Conservation (phyloP, 2,329 filamentous ascomycete species). For the Pleurostoma richardsiae region DNA sequence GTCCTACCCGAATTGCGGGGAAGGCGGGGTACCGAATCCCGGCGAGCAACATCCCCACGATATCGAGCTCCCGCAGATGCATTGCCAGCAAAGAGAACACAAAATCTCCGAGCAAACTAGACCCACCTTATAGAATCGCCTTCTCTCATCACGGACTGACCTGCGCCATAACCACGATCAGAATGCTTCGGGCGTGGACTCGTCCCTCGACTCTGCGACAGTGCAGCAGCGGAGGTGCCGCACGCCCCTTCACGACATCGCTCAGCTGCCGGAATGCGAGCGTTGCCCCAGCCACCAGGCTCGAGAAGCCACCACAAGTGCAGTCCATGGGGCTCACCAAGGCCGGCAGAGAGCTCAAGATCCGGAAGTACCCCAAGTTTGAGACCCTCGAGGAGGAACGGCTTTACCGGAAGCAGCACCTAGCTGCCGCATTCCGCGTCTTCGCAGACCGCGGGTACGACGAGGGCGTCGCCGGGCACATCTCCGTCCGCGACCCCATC, state of each 20-base stretch:
- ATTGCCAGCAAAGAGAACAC: no score
- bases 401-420: slow-evolving; percentile 50
- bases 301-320: slow-evolving; percentile 4
- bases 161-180: no score
- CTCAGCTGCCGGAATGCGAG: not conserved
- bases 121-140: no score
- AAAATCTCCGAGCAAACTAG: no score
- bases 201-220: no score
- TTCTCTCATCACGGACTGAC: no score
- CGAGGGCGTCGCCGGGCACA: slow-evolving; percentile 59
- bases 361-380: slow-evolving; percentile 49
- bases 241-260: not conserved
- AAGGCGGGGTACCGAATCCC: no score
- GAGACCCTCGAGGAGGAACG: slow-evolving; percentile 44
- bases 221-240: no score
- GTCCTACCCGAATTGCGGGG: no score
- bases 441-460: slow-evolving; percentile 55
- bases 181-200: no score
- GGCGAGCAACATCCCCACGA: no score
- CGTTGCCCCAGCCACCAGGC: not conserved
- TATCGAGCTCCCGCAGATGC: no score
- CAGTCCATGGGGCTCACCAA: slow-evolving; percentile 9
- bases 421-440: slow-evolving; percentile 54
- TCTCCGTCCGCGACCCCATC: slow-evolving; percentile 23
- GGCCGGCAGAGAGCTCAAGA: slow-evolving; percentile 4